phyloP scores from a whole-genome alignment of 768 basidiomycete genomes.

The Lactifluus echinatus region DNA sequence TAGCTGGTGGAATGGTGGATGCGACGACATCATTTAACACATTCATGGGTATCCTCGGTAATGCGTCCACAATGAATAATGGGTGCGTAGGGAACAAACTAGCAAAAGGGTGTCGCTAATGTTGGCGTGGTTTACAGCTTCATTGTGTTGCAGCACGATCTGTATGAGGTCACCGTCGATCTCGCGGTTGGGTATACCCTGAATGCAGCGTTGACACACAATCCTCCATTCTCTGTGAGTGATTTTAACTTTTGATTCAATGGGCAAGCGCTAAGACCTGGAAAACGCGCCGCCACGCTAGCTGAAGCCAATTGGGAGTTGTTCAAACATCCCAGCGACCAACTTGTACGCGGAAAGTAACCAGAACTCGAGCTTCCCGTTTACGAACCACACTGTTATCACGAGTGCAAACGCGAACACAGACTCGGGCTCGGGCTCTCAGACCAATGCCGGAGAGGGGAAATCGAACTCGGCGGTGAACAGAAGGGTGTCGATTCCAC shows the following conservation, averaged over 20 bases:
- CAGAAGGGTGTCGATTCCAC: not conserved
- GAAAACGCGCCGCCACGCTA: conserved; percentile 22
- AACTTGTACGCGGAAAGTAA: conserved; percentile 84
- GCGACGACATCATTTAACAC: conserved; percentile 57
- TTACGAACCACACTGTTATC: conserved; percentile 28
- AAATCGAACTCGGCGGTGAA: not conserved
- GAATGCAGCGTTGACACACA: conserved; percentile 58
- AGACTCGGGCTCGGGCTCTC: too few species aligned
- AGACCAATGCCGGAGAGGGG: not conserved
- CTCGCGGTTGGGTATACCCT: conserved; percentile 85
- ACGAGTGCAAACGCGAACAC: not conserved
- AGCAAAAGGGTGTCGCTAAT: not conserved
- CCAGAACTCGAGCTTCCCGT: conserved; percentile 59
- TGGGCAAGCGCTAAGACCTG: not conserved
- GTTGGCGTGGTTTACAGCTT: conserved; percentile 41
- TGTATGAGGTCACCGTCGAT: conserved; percentile 79
- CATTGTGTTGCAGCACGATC: conserved; percentile 83
- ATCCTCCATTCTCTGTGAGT: conserved; percentile 56
- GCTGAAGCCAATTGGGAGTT: conserved; percentile 72
- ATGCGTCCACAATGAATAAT: conserved; percentile 50
- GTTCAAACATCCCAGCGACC: conserved; percentile 50
- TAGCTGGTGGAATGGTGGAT: conserved; percentile 63
- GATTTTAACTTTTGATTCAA: not conserved
- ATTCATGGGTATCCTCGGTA: conserved; percentile 67
- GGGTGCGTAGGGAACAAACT: conserved; percentile 37